Evolutionary conservation across 768 basidiomycete species (phyloP).

Genomic region (Lactarius hatsudake): DNA sequence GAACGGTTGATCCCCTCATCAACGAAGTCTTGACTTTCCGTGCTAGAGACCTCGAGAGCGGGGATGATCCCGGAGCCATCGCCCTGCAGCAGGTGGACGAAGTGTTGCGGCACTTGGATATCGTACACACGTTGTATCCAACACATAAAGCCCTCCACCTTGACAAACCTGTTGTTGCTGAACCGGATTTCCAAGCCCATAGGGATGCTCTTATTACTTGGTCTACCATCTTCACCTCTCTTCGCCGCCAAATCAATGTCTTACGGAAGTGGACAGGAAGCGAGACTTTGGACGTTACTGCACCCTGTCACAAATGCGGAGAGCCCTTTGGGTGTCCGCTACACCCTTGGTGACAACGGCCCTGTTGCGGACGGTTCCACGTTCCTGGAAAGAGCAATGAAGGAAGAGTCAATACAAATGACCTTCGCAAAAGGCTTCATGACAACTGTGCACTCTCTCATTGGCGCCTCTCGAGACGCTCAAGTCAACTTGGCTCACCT

Average conservation of each 20-base stretch:
- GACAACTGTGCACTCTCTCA: constrained; percentile 81
- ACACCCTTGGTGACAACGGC: constrained; percentile 33
- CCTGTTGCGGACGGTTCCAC: constrained; percentile 69
- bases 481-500: constrained; percentile 74
- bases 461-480: constrained; percentile 81
- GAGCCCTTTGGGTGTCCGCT: constrained; percentile 37
- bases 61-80: constrained; percentile 38
- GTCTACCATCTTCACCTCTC: constrained; percentile 82
- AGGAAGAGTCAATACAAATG: constrained; percentile 93
- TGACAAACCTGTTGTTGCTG: constrained; percentile 72
- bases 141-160: constrained; percentile 72
- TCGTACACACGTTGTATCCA: constrained; percentile 85
- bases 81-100: constrained; percentile 62
- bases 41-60: constrained; percentile 45
- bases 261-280: constrained; percentile 93
- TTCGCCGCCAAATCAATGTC: constrained; percentile 76
- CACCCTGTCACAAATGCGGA: constrained; percentile 71
- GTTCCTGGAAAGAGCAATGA: constrained; percentile 90
- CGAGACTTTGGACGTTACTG: constrained; percentile 84
- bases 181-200: constrained; percentile 69
- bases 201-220: constrained; percentile 90
- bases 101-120: constrained; percentile 72
- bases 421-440: constrained; percentile 91
- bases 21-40: constrained; percentile 80
- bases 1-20: constrained; percentile 77